Evolutionary conservation across 2,329 filamentous ascomycete genomes (phyloP).

Genomic region (Xylaria hypoxylon): DNA sequence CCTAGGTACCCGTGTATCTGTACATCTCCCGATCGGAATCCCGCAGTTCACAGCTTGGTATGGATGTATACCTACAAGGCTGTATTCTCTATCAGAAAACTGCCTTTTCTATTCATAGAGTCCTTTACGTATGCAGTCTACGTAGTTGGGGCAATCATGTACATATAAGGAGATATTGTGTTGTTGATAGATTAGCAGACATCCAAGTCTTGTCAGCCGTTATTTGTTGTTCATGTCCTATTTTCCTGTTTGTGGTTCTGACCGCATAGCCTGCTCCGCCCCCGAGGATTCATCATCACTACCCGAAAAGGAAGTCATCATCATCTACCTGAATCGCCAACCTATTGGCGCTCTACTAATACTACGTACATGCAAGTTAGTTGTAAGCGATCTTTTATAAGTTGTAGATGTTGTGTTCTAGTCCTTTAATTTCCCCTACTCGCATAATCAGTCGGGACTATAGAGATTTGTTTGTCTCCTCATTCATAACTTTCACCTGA

Average conservation of each 20-base stretch:
- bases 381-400: conserved; percentile 13
- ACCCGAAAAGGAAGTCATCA: conserved; percentile 32
- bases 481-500: neutral
- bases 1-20: neutral
- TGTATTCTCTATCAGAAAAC: neutral
- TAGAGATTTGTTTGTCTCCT: neutral
- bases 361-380: too few species aligned
- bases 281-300: conserved; percentile 37
- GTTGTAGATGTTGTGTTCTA: conserved; percentile 3
- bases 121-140: neutral
- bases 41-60: neutral
- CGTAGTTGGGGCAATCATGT: conserved; percentile 5
- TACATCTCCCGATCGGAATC: neutral
- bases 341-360: neutral
- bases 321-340: conserved; percentile 11
- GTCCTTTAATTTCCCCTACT: neutral
- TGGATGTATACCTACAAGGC: neutral
- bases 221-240: conserved; percentile 6
- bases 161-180: neutral
- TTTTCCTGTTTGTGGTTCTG: conserved; percentile 20
- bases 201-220: neutral
- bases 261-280: conserved; percentile 33
- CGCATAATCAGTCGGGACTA: neutral
- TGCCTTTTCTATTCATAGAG: neutral
- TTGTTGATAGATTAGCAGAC: neutral